Percentiles rank a stretch among this genome's conserved stretches.
Evolutionary conservation across 2,329 filamentous ascomycete genomes (phyloP).

Genomic region (Aureobasidium sp.): DNA sequence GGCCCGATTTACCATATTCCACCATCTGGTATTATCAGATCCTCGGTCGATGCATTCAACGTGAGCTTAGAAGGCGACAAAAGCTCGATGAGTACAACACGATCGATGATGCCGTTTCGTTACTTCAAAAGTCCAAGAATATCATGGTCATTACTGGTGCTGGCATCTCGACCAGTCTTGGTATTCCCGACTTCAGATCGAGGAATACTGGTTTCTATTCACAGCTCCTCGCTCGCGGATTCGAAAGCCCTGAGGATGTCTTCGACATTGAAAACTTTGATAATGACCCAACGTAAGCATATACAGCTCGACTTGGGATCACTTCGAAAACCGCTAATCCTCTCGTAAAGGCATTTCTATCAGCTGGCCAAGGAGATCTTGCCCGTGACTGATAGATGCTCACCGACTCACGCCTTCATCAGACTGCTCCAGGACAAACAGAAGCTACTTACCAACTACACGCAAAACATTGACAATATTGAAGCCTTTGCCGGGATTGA

Average conservation of each 20-base stretch:
- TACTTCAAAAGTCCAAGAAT: constrained; percentile 68
- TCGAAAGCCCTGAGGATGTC: constrained; percentile 83
- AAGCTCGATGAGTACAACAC: constrained; percentile 77
- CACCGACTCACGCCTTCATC: constrained; percentile 92
- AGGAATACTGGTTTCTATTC: constrained; percentile 89
- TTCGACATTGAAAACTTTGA: constrained; percentile 87
- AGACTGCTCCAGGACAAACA: constrained; percentile 76
- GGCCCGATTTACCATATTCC: constrained; percentile 64
- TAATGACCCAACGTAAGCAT: constrained; percentile 58
- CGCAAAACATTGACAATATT: constrained; percentile 96
- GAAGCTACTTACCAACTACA: constrained; percentile 93
- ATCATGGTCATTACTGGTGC: constrained; percentile 93
- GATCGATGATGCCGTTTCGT: constrained; percentile 74
- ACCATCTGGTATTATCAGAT: constrained; percentile 63
- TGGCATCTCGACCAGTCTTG: constrained; percentile 91
- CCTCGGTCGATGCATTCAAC: constrained; percentile 67
- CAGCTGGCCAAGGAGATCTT: constrained; percentile 85
- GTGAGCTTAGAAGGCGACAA: constrained; percentile 72
- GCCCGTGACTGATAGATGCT: constrained; percentile 65
- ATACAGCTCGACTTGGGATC: not conserved
- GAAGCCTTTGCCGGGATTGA: constrained; percentile 79
- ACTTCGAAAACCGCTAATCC: not conserved
- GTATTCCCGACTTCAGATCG: constrained; percentile 94
- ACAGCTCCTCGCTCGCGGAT: constrained; percentile 69
- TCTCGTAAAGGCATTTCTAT: constrained; percentile 63